Base-by-base conservation (phyloP, 768 basidiomycete species). In the Tylopilus rubrobrunneus region DNA sequence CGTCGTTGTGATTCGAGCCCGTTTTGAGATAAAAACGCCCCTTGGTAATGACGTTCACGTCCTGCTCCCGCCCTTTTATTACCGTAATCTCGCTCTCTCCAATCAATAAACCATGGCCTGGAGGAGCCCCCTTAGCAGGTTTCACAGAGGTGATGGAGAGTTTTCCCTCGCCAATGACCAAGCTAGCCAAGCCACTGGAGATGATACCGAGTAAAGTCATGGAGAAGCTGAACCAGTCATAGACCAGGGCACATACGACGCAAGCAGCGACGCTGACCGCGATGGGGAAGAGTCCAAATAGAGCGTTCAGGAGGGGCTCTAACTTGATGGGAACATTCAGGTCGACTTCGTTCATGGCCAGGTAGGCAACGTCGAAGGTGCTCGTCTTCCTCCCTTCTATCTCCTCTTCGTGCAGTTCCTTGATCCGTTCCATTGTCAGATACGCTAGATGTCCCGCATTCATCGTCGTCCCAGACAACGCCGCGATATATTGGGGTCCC, bases 181-280 rank as follows among this genome's bases (percentile, higher is more conserved):
- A 5, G 52, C 62, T 64, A 19, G 67, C 51, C 28, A 57, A 45
- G 25, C 72, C 73, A 40, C 60, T 71, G 55, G 64, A 61, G 25
- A 73, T 4, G 48, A 71, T 68, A 2, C 72, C 72, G 15, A 71
- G 33, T 1, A 72, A 51, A 45, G 71, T 71, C 60, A 71, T 62
- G 28, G 59, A 55, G 42, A 67, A 67, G 39, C 62, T 58, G 37
- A 39, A 62, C 71, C 71, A 71, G 40, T 73, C 72, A 7, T n/a
- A 1, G 43, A 56, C 47, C 23, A 63, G 0, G 2, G 51, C 69
- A 45, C 63, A 70, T 31, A 53, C 36, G 39, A 59, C 10, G 45
- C 71, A 70, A 17, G 64, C 49, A 12, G 25, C 53, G 39, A 62
- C 1, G 56, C 69, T 72, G 29, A 51, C 28, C 2, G 33, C n/a